Conservation (phyloP, 768 basidiomycete genomes). For the Terana coerulea region DNA sequence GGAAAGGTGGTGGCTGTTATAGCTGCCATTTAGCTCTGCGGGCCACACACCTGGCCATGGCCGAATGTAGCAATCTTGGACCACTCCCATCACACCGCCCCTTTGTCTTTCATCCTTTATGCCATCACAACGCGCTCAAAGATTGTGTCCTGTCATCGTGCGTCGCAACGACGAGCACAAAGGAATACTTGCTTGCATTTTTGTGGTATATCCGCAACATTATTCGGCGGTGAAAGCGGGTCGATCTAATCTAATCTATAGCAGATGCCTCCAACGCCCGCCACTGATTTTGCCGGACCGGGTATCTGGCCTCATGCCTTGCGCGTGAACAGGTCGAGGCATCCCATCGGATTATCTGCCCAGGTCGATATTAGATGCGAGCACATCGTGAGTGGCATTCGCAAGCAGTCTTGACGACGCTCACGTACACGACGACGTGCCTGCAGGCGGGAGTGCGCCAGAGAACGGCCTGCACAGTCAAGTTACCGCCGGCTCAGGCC, state of each 20-base stretch:
- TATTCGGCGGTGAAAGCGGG: not conserved
- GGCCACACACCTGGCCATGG: not conserved
- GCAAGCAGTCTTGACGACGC: not conserved
- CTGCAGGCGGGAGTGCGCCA: not conserved
- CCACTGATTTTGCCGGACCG: not conserved
- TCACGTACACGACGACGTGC: not conserved
- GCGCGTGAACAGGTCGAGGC: slow-evolving; percentile 6
- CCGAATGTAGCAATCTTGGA: slow-evolving; percentile 1
- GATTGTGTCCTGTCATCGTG: no score
- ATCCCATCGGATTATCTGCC: slow-evolving; percentile 4
- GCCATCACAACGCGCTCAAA: not conserved
- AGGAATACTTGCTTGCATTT: not conserved
- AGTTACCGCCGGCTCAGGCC: slow-evolving; percentile 4
- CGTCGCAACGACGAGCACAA: not conserved
- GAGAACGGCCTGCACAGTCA: not conserved
- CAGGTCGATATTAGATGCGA: not conserved
- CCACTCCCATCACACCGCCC: not conserved
- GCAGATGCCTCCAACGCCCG: not conserved
- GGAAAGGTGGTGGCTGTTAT: slow-evolving; percentile 8
- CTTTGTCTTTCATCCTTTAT: not conserved
- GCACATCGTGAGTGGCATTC: not conserved
- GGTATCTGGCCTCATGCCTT: slow-evolving; percentile 1
- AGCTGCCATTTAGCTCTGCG: slow-evolving; percentile 1
- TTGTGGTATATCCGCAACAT: not conserved
- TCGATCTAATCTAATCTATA: slow-evolving; percentile 4